Base-by-base conservation (phyloP, 2,329 filamentous ascomycete genomes). In the Chalara sp. region DNA sequence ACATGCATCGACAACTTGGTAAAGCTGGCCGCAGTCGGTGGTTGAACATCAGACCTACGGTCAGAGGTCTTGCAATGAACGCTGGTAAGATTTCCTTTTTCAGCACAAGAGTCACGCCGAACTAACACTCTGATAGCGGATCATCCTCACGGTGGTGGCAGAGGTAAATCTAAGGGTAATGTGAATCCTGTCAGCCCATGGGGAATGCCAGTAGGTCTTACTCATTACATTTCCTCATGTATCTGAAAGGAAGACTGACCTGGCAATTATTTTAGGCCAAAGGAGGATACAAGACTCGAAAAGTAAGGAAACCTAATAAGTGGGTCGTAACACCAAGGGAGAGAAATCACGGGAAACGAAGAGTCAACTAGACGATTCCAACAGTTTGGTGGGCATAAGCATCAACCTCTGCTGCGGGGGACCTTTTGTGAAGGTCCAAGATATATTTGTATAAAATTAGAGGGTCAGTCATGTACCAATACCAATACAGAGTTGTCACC, bases 131-230 rank as follows among this genome's bases (percentile, higher is more conserved):
- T 54, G 43, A 4, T 63, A 83, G 87, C 84, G 63, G 93, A 99
- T 66, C 93, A 99, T 78, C 93, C 93, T 65, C 93, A 99, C 70
- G 93, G 93, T 80, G 93, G 93, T 87, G 93, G 93, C 72, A 83
- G 95, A 78, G 93, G 93, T 75, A 99, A 99, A 75, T 96, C 90
- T 52, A 99, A 99, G 88, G 90, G 93, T 82, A 96, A 96, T 67
- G 83, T 91, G 55, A 79, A 95, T 67, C 93, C 95, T 33, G 89
- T 93, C 62, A 96, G 89, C 72, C 93, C 93, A 53, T 99, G 95
- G 93, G 93, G 95, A 68, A 86, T 83, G 67, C 92, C 89, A 66
- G 90, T 95, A 86, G 74, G 89, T 81, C 58, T 46, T 10, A 45
- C 28, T 37, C 35, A 50, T 46, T 13, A 61, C 44, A 37, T 40